Percentiles rank a stretch among this genome's conserved stretches.
Evolutionary conservation across 2,329 filamentous ascomycete genomes (phyloP).

Genomic region (Hypoxylon sp.): DNA sequence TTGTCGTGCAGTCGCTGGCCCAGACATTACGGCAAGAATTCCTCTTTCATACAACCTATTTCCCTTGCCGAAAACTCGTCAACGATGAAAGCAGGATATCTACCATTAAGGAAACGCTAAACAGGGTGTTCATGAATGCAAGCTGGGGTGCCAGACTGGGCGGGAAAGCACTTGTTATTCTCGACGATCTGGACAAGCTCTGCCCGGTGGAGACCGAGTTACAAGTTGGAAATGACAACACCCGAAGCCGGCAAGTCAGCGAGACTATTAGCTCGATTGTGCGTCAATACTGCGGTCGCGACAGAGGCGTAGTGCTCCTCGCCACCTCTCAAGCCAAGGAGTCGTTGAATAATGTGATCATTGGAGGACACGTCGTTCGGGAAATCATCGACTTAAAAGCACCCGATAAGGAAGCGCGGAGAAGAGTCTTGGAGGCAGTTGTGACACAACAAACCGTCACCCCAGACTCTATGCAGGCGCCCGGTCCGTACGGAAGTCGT

Average conservation of each 20-base stretch:
- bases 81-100: slow-evolving; percentile 92
- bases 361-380: slow-evolving; percentile 90
- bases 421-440: slow-evolving; percentile 85
- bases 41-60: slow-evolving; percentile 86
- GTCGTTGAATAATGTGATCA: slow-evolving; percentile 86
- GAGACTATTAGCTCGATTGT: slow-evolving; percentile 88
- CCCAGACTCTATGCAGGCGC: slow-evolving; percentile 53
- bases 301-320: slow-evolving; percentile 85
- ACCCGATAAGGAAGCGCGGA: slow-evolving; percentile 89
- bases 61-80: slow-evolving; percentile 86
- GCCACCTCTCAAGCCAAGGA: slow-evolving; percentile 95
- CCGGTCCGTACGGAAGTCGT: slow-evolving; percentile 62
- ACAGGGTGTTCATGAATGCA: slow-evolving; percentile 85
- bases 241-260: slow-evolving; percentile 89
- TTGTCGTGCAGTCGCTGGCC: slow-evolving; percentile 80
- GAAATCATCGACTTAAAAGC: slow-evolving; percentile 92
- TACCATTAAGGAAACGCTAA: slow-evolving; percentile 89
- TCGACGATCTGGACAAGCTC: slow-evolving; percentile 93
- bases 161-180: slow-evolving; percentile 83
- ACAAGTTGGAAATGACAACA: slow-evolving; percentile 93
- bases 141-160: slow-evolving; percentile 91
- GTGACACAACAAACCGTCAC: slow-evolving; percentile 66
- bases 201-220: slow-evolving; percentile 95
- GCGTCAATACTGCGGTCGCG: slow-evolving; percentile 82
- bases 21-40: slow-evolving; percentile 77